Base-by-base conservation (phyloP, 176 grass and related monocot species). In the Raddia distichophylla region DNA sequence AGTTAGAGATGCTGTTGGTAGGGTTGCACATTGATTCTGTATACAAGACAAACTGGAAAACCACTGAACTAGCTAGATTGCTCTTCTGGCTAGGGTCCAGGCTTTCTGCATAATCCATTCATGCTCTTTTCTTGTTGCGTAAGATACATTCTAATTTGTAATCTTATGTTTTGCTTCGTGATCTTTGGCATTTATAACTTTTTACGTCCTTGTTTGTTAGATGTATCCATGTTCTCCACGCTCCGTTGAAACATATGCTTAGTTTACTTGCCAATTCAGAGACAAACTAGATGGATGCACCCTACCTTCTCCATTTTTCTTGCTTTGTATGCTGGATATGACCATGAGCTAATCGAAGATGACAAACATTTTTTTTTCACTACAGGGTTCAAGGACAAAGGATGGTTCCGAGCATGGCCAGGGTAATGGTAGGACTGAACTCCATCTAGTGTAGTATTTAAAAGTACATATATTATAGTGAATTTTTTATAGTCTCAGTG, bases 321-420 rank as follows among this genome's bases (percentile, higher is more conserved):
- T 80, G 76, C 12, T 68, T 5, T 64, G 6, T 85, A 85, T 76
- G 18, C 72, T 85, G 50, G 72, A 66, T 66, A 43, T 77, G 18
- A 66, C n/a, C 33, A 55, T 78, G 27, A 5, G 56, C 82, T 82
- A 72, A 60, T 34, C 52, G 50, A 64, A 51, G 43, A 75, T 50
- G 47, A 74, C 42, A 79, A 66, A 65, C 18, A 62, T 84, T 58
- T 58, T 49, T 71, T 87, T 80, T 87, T 11, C 58, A 27, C 45
- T 91, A 44, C 85, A 91, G 89, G 81, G 64, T 81, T 87, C 89
- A 42, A 83, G 34, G 65, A 55, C 58, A 80, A 91, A 87, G 85
- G 81, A 87, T 81, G 72, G 63, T 81, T 87, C 89, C 67, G 89
- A 91, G 72, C 81, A 65, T 67, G 81, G 76, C 5, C 65, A 70